Conservation (phyloP, 2,329 filamentous ascomycete species). For the Moelleriella libera region DNA sequence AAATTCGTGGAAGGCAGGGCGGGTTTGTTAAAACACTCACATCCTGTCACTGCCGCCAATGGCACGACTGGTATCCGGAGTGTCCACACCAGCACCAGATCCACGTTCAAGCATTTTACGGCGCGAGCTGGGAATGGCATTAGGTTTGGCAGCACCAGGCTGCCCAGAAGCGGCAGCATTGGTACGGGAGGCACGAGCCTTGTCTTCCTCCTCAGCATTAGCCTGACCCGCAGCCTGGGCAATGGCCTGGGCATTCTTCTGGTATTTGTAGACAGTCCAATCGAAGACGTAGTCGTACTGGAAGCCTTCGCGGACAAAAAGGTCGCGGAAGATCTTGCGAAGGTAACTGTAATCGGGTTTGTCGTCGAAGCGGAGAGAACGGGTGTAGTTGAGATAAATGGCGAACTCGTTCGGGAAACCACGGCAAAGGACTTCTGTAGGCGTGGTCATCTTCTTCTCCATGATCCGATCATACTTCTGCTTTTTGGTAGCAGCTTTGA, state of each 20-base stretch:
- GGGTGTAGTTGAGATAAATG: conserved; percentile 99
- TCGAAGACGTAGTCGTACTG: conserved; percentile 99
- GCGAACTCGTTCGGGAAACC: conserved; percentile 99
- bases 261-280: conserved; percentile 99
- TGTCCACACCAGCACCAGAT: conserved; percentile 43
- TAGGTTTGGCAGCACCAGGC: conserved; percentile 52
- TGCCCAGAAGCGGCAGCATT: conserved; percentile 50
- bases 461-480: conserved; percentile 99
- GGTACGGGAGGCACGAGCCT: conserved; percentile 54
- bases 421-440: conserved; percentile 95
- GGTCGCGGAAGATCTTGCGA: conserved; percentile 98
- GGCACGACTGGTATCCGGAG: conserved; percentile 59
- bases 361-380: conserved; percentile 96
- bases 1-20: conserved; percentile 33
- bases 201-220: conserved; percentile 62
- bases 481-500: conserved; percentile 98
- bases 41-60: conserved; percentile 81
- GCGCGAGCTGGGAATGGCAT: conserved; percentile 62
- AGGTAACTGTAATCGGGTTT: conserved; percentile 99
- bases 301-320: conserved; percentile 98
- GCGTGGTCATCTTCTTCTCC: conserved; percentile 99
- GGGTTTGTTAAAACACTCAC: conserved; percentile 59
- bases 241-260: conserved; percentile 93
- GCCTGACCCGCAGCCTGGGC: conserved; percentile 60
- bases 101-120: conserved; percentile 72